A percentile compares a stretch with the other conserved stretches of the same genome.
phyloP scores from a whole-genome alignment of 371 early-diverging fungal species.

The Zychaea mexicana region DNA sequence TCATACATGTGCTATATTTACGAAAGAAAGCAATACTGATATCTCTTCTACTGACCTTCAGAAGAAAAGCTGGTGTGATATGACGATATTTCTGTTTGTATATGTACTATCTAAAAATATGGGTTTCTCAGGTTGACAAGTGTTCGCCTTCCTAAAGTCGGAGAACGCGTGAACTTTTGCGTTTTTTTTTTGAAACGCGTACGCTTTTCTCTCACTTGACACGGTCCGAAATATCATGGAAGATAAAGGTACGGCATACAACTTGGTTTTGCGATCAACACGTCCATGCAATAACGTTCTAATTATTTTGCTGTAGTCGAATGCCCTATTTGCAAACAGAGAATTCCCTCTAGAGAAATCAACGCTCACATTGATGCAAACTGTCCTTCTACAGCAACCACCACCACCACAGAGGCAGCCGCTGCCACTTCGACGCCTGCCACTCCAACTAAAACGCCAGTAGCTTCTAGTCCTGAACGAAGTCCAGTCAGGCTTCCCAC shows the following conservation, averaged over 20 bases:
- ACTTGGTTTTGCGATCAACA: background rate
- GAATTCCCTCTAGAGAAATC: conserved; percentile 20
- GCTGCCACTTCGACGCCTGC: too few species aligned
- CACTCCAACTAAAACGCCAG: too few species aligned
- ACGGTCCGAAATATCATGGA: background rate
- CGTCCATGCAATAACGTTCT: background rate
- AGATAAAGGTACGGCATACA: background rate
- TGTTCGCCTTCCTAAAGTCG: too few species aligned
- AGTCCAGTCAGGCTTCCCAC: conserved; percentile 3
- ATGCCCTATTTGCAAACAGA: conserved; percentile 39
- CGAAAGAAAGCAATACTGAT: too few species aligned
- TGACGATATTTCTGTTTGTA: too few species aligned
- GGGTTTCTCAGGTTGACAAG: too few species aligned
- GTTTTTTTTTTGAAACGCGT: background rate
- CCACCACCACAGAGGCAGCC: background rate
- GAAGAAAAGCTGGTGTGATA: too few species aligned
- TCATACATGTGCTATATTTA: too few species aligned
- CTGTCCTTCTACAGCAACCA: conserved; percentile 18
- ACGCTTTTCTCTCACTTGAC: background rate
- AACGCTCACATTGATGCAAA: conserved; percentile 43
- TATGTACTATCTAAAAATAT: too few species aligned
- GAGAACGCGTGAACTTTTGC: too few species aligned
- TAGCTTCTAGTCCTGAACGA: background rate
- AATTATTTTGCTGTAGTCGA: conserved; percentile 18
- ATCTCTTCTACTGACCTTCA: too few species aligned